Evolutionary conservation across 352 stramenopile species (phyloP).

Genomic region (Phytophthora citricola): DNA sequence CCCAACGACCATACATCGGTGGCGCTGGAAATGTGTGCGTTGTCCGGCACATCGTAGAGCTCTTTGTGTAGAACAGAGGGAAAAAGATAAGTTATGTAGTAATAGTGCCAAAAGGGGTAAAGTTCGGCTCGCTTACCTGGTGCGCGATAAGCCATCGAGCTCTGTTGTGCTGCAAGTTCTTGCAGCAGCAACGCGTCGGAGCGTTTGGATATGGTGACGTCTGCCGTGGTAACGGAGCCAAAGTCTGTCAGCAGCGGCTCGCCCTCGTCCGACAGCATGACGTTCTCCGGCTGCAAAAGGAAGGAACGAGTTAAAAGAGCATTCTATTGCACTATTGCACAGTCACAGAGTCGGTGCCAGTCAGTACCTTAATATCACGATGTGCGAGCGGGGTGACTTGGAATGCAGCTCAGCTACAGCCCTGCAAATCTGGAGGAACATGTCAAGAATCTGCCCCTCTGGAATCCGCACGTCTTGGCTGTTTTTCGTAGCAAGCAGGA

Average conservation of each 20-base stretch:
- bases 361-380: conserved; percentile 86
- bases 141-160: conserved; percentile 88
- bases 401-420: conserved; percentile 82
- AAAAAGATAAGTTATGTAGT: neutral
- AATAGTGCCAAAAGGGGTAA: neutral
- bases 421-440: conserved; percentile 86
- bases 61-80: conserved; percentile 40
- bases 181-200: conserved; percentile 85
- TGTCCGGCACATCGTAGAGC: conserved; percentile 87
- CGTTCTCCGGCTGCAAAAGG: conserved; percentile 79
- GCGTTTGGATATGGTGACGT: conserved; percentile 72
- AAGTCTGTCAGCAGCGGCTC: conserved; percentile 91
- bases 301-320: conserved; percentile 10
- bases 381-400: conserved; percentile 79
- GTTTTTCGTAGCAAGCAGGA: conserved; percentile 1
- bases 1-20: conserved; percentile 93
- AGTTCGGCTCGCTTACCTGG: conserved; percentile 54
- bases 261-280: conserved; percentile 80
- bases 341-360: neutral
- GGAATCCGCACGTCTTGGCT: conserved; percentile 60
- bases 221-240: conserved; percentile 71
- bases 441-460: conserved; percentile 72
- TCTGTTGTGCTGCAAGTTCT: conserved; percentile 83
- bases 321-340: neutral
- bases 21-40: conserved; percentile 67